Percentiles rank a stretch among this genome's conserved stretches.
Conservation (phyloP, 495 filamentous ascomycete species). For the Pyrenopolyporus hunteri region DNA sequence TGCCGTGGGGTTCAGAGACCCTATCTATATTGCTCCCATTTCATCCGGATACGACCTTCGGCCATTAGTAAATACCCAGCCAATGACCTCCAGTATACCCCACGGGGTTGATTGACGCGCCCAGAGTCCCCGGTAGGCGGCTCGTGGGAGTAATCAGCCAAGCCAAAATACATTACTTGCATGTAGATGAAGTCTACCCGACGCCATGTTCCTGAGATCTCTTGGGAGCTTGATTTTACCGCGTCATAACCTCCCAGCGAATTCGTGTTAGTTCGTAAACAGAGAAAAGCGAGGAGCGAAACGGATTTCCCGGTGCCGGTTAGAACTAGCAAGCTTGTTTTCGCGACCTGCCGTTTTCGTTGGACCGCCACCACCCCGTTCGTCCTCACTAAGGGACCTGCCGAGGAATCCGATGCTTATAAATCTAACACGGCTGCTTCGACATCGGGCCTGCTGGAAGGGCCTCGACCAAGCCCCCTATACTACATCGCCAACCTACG, state of each 20-base stretch:
- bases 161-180: constrained; percentile 19
- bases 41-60: constrained; percentile 23
- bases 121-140: constrained; percentile 6
- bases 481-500: background rate
- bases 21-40: constrained; percentile 7
- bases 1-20: background rate
- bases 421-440: background rate
- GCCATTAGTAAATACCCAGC: constrained; percentile 1
- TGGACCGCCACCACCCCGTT: background rate
- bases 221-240: constrained; percentile 1
- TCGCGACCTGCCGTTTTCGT: constrained; percentile 13
- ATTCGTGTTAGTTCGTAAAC: no score
- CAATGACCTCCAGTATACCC: background rate
- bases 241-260: no score
- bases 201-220: no score
- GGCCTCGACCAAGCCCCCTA: background rate
- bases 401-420: constrained; percentile 1
- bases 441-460: background rate
- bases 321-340: background rate
- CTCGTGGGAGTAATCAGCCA: constrained; percentile 18
- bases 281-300: no score
- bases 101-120: constrained; percentile 4
- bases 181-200: background rate
- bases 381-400: background rate
- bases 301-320: background rate